Percentiles rank a stretch among this genome's conserved stretches.
Evolutionary conservation across 495 filamentous ascomycete species (phyloP).

Genomic region (Neurospora sp.): DNA sequence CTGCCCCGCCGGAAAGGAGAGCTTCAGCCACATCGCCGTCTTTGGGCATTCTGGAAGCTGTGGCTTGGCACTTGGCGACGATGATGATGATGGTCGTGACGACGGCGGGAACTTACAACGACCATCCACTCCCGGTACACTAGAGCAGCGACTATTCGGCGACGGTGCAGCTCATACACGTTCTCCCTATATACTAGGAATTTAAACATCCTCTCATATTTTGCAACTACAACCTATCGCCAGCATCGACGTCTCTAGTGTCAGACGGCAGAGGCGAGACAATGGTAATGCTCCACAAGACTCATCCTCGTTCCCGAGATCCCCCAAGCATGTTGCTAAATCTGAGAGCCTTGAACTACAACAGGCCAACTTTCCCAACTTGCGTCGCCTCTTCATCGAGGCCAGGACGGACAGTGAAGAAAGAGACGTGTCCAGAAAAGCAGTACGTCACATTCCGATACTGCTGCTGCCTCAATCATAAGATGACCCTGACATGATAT

Average conservation of each 20-base stretch:
- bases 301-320: neutral
- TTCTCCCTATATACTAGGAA: neutral
- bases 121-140: neutral
- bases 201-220: neutral
- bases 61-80: neutral
- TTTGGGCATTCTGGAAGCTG: neutral
- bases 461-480: neutral
- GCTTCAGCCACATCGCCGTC: conserved; percentile 14
- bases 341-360: neutral
- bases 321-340: neutral
- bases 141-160: neutral
- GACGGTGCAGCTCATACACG: neutral
- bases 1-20: conserved; percentile 1
- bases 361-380: conserved; percentile 83
- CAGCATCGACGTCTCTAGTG: neutral
- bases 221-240: neutral
- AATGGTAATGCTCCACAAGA: neutral
- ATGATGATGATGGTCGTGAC: neutral
- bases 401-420: conserved; percentile 90
- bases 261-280: neutral
- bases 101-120: neutral
- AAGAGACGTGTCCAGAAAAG: conserved; percentile 84
- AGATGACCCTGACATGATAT: neutral
- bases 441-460: conserved; percentile 45
- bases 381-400: conserved; percentile 92